A percentile compares a stretch with the other conserved stretches of the same genome.
phyloP scores from a whole-genome alignment of 345 rosid genomes.

The Eucalyptus shirleyi region DNA sequence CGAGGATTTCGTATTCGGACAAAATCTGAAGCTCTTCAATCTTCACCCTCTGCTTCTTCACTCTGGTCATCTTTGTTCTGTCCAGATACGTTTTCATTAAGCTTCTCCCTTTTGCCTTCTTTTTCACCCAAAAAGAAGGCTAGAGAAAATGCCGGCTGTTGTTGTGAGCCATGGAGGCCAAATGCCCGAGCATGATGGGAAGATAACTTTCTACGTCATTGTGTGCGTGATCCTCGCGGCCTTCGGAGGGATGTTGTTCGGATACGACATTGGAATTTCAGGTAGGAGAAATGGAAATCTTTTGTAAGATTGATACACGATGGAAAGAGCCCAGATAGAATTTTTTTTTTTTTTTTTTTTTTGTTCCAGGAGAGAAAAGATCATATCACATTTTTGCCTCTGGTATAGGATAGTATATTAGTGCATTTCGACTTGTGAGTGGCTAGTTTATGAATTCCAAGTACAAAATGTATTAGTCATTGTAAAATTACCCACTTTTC shows the following conservation, averaged over 20 bases:
- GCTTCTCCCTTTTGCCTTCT: neutral
- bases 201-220: conserved; percentile 12
- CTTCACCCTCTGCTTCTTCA: neutral
- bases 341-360: neutral
- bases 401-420: neutral
- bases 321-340: neutral
- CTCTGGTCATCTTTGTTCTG: neutral
- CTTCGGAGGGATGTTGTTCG: conserved; percentile 35
- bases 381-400: neutral
- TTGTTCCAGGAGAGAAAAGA: neutral
- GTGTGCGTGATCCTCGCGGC: conserved; percentile 37
- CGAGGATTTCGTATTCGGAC: neutral
- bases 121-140: neutral
- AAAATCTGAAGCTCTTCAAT: neutral
- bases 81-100: neutral
- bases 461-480: neutral
- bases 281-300: conserved; percentile 6
- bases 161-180: neutral
- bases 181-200: conserved; percentile 27
- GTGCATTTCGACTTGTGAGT: neutral
- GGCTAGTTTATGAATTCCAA: neutral
- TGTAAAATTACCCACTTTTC: neutral
- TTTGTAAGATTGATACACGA: neutral
- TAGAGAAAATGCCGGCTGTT: conserved; percentile 18
- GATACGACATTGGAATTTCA: conserved; percentile 29